Evolutionary conservation across 2,329 filamentous ascomycete genomes (phyloP).

Genomic region (Cordyceps fumosorosea): DNA sequence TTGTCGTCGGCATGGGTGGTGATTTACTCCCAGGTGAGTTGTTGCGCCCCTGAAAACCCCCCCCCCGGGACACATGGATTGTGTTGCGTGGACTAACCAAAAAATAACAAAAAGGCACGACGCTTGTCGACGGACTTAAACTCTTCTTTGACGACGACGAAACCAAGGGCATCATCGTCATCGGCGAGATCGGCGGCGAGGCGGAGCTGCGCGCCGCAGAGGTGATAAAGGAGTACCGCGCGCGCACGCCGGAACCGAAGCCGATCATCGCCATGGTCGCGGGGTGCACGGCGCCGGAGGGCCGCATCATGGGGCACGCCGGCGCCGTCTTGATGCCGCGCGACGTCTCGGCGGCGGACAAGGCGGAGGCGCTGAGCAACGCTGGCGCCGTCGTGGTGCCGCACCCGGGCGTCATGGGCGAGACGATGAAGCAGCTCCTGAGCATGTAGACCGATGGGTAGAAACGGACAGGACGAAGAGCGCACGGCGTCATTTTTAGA

Average conservation of each 20-base stretch:
- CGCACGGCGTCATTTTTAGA: background rate
- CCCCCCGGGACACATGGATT: no score
- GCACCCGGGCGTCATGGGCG: conserved; percentile 33
- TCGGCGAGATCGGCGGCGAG: conserved; percentile 66
- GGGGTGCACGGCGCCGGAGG: conserved; percentile 53
- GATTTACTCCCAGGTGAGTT: conserved; percentile 58
- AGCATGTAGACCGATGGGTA: conserved; percentile 8
- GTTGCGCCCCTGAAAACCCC: no score
- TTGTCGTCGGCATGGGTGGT: conserved; percentile 72
- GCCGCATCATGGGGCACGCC: conserved; percentile 65
- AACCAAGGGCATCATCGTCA: conserved; percentile 64
- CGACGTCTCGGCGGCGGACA: conserved; percentile 26
- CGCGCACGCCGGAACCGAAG: conserved; percentile 53
- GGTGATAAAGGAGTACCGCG: conserved; percentile 60
- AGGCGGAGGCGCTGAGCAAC: conserved; percentile 27
- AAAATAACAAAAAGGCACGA: conserved; percentile 38
- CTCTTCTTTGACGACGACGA: conserved; percentile 62
- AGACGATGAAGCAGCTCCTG: conserved; percentile 28
- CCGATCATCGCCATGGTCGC: conserved; percentile 58
- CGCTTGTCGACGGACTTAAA: conserved; percentile 62
- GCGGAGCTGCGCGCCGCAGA: conserved; percentile 66
- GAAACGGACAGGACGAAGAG: background rate
- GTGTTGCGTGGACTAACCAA: background rate
- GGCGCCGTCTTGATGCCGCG: conserved; percentile 47
- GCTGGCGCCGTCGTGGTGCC: conserved; percentile 32